Conservation (phyloP, 306 rosid genomes). For the Trifolium subterraneum region DNA sequence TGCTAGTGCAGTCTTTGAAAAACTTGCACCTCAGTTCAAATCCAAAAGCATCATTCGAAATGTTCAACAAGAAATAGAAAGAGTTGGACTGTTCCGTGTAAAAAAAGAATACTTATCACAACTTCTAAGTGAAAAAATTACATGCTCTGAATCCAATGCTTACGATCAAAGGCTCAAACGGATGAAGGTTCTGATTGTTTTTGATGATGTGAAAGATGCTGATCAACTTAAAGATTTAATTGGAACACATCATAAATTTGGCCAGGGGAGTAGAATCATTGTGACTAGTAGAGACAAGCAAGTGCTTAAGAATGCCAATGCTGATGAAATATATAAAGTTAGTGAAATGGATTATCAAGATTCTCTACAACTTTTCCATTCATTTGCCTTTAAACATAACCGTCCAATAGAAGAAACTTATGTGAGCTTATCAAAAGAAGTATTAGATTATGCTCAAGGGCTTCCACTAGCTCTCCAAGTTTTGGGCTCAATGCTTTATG, state of each 20-base stretch:
- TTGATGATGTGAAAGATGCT: slow-evolving; percentile 2
- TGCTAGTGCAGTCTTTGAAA: too few relatives aligned
- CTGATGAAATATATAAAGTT: neutral
- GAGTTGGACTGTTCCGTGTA: too few relatives aligned
- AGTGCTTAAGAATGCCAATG: neutral
- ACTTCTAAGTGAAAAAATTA: too few relatives aligned
- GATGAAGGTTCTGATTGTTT: slow-evolving; percentile 6
- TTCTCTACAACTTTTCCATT: neutral
- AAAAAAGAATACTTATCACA: too few relatives aligned
- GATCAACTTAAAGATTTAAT: neutral
- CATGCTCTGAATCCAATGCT: too few relatives aligned
- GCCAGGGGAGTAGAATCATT: neutral
- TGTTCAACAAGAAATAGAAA: too few relatives aligned
- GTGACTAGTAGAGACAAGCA: neutral
- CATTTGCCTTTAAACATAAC: neutral
- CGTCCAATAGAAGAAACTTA: neutral
- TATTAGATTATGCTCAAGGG: slow-evolving; percentile 34
- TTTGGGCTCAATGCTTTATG: slow-evolving; percentile 41
- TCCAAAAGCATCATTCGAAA: too few relatives aligned
- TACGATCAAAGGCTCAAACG: too few relatives aligned
- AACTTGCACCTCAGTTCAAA: too few relatives aligned
- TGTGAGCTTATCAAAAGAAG: neutral
- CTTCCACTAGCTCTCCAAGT: slow-evolving; percentile 47
- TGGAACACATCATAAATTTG: neutral
- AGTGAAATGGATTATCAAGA: neutral